phyloP scores from a whole-genome alignment of 805 yeast genomes.

The Wickerhamiella azyma region DNA sequence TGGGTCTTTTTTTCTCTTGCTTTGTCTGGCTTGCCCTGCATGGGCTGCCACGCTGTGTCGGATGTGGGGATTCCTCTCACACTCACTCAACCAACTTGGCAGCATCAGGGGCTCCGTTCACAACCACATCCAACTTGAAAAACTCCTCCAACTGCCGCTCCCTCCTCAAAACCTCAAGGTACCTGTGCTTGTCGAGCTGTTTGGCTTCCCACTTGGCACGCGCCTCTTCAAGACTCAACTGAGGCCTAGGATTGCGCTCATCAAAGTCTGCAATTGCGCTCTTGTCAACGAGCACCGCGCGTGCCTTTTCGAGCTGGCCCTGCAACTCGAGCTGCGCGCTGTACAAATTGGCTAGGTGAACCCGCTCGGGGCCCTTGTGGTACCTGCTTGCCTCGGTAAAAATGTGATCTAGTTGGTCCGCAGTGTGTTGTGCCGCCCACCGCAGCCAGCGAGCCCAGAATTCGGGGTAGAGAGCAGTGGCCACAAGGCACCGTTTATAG shows the following conservation, averaged over 20 bases:
- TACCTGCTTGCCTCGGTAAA: slow-evolving; percentile 9
- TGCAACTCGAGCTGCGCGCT: slow-evolving; percentile 9
- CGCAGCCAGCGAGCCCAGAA: slow-evolving; percentile 60
- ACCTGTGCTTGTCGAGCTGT: neutral
- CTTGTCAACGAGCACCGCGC: slow-evolving; percentile 1
- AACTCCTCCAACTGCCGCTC: slow-evolving; percentile 28
- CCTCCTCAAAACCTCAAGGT: neutral
- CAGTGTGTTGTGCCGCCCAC: slow-evolving; percentile 29
- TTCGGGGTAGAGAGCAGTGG: slow-evolving; percentile 40
- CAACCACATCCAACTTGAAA: slow-evolving; percentile 46
- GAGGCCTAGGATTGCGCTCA: neutral
- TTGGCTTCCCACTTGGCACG: neutral
- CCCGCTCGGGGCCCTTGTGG: neutral
- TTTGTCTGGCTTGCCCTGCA: too few relatives aligned
- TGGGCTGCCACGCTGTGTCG: too few relatives aligned
- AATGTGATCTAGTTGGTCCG: neutral
- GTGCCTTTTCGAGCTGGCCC: slow-evolving; percentile 11
- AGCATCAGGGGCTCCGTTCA: slow-evolving; percentile 4
- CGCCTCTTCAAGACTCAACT: neutral
- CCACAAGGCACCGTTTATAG: slow-evolving; percentile 53
- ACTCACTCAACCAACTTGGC: neutral
- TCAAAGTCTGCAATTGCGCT: slow-evolving; percentile 2
- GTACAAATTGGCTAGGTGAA: neutral
- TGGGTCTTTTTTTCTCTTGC: too few relatives aligned
- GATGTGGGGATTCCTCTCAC: too few relatives aligned